A percentile compares a stretch with the other conserved stretches of the same genome.
phyloP scores from a whole-genome alignment of 441 rosid genomes.

The Erysimum cheiri region DNA sequence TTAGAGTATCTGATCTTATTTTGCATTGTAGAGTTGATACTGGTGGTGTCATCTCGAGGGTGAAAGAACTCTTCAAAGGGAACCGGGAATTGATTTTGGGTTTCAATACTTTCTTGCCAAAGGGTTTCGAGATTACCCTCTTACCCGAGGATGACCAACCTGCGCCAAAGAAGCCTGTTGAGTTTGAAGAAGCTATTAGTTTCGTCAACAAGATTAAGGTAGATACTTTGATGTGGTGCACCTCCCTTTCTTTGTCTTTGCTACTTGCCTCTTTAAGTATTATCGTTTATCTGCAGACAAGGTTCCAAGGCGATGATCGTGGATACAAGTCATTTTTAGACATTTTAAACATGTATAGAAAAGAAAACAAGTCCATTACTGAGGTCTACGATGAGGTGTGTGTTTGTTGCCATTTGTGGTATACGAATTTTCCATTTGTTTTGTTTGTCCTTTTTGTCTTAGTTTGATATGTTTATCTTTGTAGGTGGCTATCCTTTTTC shows the following conservation, averaged over 20 bases:
- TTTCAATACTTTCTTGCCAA: slow-evolving; percentile 96
- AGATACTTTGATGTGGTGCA: slow-evolving; percentile 17
- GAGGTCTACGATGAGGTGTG: slow-evolving; percentile 95
- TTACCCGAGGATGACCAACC: slow-evolving; percentile 80
- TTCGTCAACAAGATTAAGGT: slow-evolving; percentile 99
- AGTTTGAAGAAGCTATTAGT: slow-evolving; percentile 96
- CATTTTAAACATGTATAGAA: slow-evolving; percentile 95
- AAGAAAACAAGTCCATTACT: slow-evolving; percentile 88
- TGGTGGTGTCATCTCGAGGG: slow-evolving; percentile 88
- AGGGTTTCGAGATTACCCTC: slow-evolving; percentile 93
- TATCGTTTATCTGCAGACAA: slow-evolving; percentile 58
- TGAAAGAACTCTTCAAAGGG: slow-evolving; percentile 94
- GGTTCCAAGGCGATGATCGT: slow-evolving; percentile 95
- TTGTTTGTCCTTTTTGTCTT: slow-evolving; percentile 16
- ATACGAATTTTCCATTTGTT: slow-evolving; percentile 23
- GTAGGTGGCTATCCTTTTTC: slow-evolving; percentile 89
- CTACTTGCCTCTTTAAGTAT: slow-evolving; percentile 33
- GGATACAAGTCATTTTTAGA: slow-evolving; percentile 94
- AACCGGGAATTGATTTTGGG: slow-evolving; percentile 90
- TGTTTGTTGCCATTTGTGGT: slow-evolving; percentile 19
- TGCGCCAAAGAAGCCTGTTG: slow-evolving; percentile 89
- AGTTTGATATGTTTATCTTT: slow-evolving; percentile 32
- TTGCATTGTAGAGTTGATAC: slow-evolving; percentile 78
- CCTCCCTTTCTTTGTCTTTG: not conserved
- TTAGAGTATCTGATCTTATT: slow-evolving; percentile 32